phyloP scores from a whole-genome alignment of 345 rosid species.

The Heritiera littoralis region DNA sequence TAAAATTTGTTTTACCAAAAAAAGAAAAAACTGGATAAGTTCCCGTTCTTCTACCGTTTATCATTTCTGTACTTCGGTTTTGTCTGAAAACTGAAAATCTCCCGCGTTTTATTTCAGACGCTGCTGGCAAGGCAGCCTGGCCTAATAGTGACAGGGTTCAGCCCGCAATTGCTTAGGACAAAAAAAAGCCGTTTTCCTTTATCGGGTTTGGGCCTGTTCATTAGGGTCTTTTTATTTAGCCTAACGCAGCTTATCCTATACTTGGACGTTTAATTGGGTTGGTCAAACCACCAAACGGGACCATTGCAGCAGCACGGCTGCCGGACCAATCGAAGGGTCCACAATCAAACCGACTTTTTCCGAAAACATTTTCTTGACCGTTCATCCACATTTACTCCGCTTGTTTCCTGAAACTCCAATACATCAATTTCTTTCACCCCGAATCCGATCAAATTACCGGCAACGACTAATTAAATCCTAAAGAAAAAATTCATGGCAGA shows the following conservation, averaged over 20 bases:
- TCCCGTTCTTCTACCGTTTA: no score
- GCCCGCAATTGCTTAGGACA: neutral
- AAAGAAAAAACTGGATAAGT: neutral
- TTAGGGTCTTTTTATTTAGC: neutral
- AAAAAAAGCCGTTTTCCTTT: neutral
- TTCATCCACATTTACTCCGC: neutral
- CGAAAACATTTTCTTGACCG: neutral
- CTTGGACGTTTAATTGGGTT: neutral
- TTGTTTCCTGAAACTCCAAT: neutral
- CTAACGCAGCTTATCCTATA: neutral
- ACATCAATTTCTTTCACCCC: neutral
- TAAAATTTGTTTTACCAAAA: neutral
- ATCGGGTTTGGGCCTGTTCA: neutral
- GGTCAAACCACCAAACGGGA: no score
- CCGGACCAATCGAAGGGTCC: neutral
- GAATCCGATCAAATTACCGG: neutral
- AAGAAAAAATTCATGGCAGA: constrained; percentile 28
- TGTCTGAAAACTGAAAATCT: neutral
- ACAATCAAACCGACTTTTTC: neutral
- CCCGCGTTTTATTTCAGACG: neutral
- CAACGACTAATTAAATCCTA: neutral
- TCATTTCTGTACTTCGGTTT: neutral
- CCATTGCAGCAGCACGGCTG: neutral
- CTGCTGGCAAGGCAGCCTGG: neutral
- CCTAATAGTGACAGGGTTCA: neutral